Percentiles rank a stretch among this genome's conserved stretches.
Conservation (phyloP, 306 rosid species). For the Prunus mongolica region DNA sequence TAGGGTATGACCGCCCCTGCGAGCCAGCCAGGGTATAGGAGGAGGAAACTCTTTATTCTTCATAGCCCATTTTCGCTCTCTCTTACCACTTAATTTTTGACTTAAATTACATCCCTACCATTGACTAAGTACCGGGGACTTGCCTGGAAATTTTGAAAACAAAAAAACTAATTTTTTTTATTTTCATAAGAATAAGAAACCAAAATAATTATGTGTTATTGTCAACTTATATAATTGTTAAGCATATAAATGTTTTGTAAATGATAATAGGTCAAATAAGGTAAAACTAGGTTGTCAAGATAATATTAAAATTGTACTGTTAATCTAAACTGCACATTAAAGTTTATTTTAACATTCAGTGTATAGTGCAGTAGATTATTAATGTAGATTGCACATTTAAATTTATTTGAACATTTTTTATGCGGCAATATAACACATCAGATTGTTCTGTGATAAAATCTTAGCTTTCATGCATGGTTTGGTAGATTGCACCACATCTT, state of each 20-base stretch:
- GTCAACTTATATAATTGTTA: no score
- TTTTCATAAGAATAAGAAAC: no score
- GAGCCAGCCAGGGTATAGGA: constrained; percentile 49
- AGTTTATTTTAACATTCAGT: no score
- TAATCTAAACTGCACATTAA: neutral
- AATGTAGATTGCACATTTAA: neutral
- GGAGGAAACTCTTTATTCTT: constrained; percentile 52
- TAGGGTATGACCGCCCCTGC: neutral
- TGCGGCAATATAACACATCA: no score
- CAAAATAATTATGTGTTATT: no score
- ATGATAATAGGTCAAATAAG: no score
- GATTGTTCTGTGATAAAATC: no score
- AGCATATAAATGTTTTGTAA: no score
- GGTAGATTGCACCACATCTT: constrained; percentile 24
- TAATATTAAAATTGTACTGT: neutral
- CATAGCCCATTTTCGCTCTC: neutral
- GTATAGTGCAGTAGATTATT: neutral
- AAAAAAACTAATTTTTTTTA: neutral
- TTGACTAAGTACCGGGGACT: neutral
- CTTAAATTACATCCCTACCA: neutral
- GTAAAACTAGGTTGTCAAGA: no score
- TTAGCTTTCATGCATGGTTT: neutral
- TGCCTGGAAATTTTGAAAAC: constrained; percentile 19
- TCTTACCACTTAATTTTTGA: neutral
- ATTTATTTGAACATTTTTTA: no score